These are phyloP conservation scores for Blastobotrys apis DNA, from an alignment of 1,139 yeast genomes.

Conservation along the genomic window DNA sequence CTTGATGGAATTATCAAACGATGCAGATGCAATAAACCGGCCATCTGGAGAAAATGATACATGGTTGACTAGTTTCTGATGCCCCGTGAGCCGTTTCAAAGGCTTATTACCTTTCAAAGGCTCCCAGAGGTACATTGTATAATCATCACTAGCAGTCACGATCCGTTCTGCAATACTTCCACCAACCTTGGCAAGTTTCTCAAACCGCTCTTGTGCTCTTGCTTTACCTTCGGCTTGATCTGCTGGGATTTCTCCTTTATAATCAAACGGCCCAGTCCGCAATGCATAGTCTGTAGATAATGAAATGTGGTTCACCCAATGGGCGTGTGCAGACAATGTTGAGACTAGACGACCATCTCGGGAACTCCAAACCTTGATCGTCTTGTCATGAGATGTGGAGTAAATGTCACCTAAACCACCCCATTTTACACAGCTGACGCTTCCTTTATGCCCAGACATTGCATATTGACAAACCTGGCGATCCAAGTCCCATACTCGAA, in stretches of 20 bases:
- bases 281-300: conserved; percentile 86
- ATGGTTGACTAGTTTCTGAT: conserved; percentile 92
- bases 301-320: conserved; percentile 95
- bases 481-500: conserved; percentile 87
- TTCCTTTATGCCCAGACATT: conserved; percentile 81
- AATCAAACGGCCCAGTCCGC: conserved; percentile 77
- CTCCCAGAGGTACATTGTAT: conserved; percentile 97
- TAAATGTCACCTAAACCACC: conserved; percentile 84
- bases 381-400: conserved; percentile 92
- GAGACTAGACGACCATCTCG: conserved; percentile 76
- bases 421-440: conserved; percentile 96
- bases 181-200: conserved; percentile 68
- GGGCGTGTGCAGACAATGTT: conserved; percentile 84
- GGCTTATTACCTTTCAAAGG: conserved; percentile 80
- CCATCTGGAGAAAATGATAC: conserved; percentile 97
- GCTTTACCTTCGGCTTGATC: conserved; percentile 52
- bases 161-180: conserved; percentile 73
- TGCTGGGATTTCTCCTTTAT: conserved; percentile 42
- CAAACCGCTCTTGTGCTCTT: conserved; percentile 64
- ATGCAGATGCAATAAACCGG: conserved; percentile 81
- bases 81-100: conserved; percentile 91
- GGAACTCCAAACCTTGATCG: conserved; percentile 88
- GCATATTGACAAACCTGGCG: conserved; percentile 63
- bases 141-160: conserved; percentile 95
- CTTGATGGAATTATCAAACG: conserved; percentile 92